Conservation (phyloP, 2,329 filamentous ascomycete species). For the Emydomyces testavorans region DNA sequence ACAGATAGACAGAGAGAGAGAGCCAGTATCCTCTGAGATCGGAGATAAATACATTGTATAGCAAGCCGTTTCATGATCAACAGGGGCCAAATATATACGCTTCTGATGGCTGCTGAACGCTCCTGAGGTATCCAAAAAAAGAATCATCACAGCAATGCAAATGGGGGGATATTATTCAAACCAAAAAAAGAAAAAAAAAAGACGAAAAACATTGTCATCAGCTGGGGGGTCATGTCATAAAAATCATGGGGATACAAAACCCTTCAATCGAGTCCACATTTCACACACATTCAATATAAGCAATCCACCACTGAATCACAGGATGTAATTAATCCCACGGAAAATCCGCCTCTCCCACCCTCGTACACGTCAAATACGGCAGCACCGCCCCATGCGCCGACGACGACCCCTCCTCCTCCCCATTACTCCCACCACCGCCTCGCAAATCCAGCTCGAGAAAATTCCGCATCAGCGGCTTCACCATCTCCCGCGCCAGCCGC, state of each 20-base stretch:
- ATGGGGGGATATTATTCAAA: conserved; percentile 4
- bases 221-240: conserved; percentile 3
- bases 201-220: not conserved
- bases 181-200: not conserved
- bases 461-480: conserved; percentile 75
- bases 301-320: no score
- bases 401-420: no score
- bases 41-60: no score
- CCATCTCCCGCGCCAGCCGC: conserved; percentile 65
- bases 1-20: no score
- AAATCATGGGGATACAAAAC: no score
- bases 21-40: no score
- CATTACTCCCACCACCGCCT: conserved; percentile 19
- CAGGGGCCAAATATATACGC: no score
- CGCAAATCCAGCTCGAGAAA: conserved; percentile 68
- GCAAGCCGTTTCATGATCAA: no score
- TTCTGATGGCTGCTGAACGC: no score
- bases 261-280: no score
- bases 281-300: no score
- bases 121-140: not conserved
- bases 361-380: conserved; percentile 55
- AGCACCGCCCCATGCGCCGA: conserved; percentile 31
- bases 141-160: conserved; percentile 2
- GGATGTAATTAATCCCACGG: conserved; percentile 43
- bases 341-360: conserved; percentile 50